Evolutionary conservation across 306 rosid genomes (phyloP), one percentile per base, ranked within the genome.

Genomic region (Inga laurina): DNA sequence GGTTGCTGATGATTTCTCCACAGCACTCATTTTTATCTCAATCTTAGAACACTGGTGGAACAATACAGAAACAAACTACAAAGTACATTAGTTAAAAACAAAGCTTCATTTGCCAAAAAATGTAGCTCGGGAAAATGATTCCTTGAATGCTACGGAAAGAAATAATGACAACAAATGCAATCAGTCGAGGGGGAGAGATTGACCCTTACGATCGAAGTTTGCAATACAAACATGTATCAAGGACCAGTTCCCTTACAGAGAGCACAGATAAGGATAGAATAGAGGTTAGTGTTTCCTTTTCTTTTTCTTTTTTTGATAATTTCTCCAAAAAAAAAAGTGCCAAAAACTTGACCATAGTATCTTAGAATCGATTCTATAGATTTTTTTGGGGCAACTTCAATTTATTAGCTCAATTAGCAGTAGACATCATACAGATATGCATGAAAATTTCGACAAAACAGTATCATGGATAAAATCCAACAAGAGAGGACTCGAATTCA

Each of bases 1-100:
- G 73, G 94, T 79, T 15, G 90, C 85, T 3, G 93, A 89, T 44
- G 87, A 90, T 78, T 90, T 93, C 90, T 94, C 98, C 65, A 86
- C 79, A 46, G 81, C 92, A 72, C 90, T 86, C 89, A 86, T 86
- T 56, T 61, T 79, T 84, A 77, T 57, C 78, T 57, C 66, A 77
- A 77, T 18, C 24, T 51, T 52, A 11, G 19, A 52, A 11, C 32
- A 19, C 10, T 21, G 48, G 16, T 54, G 66, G 48, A 19, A 75
- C 32, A 52, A 3, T 19, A 19, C 19, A 32, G 41, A 2, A 75
- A 34, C 27, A 51, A 18, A 49, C n/a, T 19, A 52, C 3, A 52
- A 32, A 16, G 30, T 48, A 3, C 77, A 46, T 3, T 32, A 16
- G 62, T 51, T 10, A 48, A 56, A 49, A 74, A 48, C 64, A 73